Evolutionary conservation across 1,284 basidiomycete genomes (phyloP).

Genomic region (Moesziomyces sp.): DNA sequence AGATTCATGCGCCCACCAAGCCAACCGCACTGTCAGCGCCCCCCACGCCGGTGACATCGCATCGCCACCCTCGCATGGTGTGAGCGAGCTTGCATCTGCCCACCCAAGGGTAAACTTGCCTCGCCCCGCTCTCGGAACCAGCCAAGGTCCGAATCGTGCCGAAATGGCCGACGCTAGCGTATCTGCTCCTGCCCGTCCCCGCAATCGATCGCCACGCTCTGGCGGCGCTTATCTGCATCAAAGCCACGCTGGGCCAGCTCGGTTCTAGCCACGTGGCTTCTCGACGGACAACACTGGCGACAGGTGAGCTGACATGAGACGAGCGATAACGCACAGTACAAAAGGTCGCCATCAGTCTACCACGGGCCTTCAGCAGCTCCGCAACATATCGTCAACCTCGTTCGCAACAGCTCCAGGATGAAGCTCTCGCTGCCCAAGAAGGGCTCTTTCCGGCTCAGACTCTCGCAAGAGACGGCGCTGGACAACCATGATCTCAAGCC

Average conservation of each 20-base stretch:
- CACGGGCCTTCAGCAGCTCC: no score
- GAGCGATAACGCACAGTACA: not conserved
- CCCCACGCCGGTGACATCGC: not conserved
- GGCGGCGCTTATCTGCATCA: not conserved
- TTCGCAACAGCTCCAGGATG: not conserved
- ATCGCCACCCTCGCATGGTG: not conserved
- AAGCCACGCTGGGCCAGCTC: not conserved
- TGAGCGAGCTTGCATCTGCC: no score
- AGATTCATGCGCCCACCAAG: not conserved
- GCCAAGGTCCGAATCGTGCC: not conserved
- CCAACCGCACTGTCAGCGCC: not conserved
- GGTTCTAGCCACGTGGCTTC: not conserved
- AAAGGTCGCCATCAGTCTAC: not conserved
- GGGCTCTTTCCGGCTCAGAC: conserved; percentile 6
- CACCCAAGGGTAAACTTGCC: no score
- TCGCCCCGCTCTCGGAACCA: not conserved
- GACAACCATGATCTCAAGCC: conserved; percentile 33
- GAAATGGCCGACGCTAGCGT: not conserved
- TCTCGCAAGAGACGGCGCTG: conserved; percentile 31
- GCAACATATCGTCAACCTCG: not conserved
- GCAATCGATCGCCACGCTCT: not conserved
- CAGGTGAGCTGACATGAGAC: no score
- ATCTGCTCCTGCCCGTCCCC: no score
- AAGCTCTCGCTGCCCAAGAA: not conserved
- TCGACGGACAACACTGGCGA: no score